phyloP scores from a whole-genome alignment of 768 basidiomycete species.

The Steccherinum ochraceum region DNA sequence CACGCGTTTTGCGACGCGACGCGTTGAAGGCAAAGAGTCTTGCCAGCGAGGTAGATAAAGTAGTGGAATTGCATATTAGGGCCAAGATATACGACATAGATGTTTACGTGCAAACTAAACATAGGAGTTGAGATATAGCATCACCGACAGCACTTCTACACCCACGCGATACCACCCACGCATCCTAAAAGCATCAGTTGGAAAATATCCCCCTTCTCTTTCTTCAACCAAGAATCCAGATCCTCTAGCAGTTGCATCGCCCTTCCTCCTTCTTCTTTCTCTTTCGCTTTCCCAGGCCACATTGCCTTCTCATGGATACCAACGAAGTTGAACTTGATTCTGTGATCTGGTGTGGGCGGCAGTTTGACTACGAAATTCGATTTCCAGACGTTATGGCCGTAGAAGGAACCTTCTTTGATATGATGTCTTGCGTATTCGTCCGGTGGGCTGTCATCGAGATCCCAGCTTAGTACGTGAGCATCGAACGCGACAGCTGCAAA shows the following conservation, averaged over 20 bases:
- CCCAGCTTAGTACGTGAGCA: constrained; percentile 84
- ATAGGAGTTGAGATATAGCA: too few relatives aligned
- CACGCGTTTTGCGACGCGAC: too few relatives aligned
- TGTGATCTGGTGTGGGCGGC: constrained; percentile 19
- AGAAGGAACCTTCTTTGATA: constrained; percentile 88
- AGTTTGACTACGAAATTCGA: constrained; percentile 68
- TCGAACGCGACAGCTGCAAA: constrained; percentile 78
- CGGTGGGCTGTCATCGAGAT: constrained; percentile 73
- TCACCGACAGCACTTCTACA: constrained; percentile 6
- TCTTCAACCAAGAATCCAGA: constrained; percentile 71
- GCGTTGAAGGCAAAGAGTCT: too few relatives aligned
- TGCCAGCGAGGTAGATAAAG: too few relatives aligned
- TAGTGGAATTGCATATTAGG: too few relatives aligned
- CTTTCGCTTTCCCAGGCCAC: constrained; percentile 63
- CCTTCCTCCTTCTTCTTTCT: constrained; percentile 42
- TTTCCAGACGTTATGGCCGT: constrained; percentile 65
- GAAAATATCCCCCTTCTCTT: constrained; percentile 53
- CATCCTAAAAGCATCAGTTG: constrained; percentile 68
- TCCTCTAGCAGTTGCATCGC: constrained; percentile 70
- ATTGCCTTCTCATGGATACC: constrained; percentile 80
- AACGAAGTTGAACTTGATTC: constrained; percentile 64
- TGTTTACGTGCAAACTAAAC: too few relatives aligned
- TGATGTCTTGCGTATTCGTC: constrained; percentile 74
- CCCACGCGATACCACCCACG: constrained; percentile 49
- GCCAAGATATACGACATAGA: too few relatives aligned